Base-by-base conservation (phyloP, 768 basidiomycete species). In the Lactarius vividus region DNA sequence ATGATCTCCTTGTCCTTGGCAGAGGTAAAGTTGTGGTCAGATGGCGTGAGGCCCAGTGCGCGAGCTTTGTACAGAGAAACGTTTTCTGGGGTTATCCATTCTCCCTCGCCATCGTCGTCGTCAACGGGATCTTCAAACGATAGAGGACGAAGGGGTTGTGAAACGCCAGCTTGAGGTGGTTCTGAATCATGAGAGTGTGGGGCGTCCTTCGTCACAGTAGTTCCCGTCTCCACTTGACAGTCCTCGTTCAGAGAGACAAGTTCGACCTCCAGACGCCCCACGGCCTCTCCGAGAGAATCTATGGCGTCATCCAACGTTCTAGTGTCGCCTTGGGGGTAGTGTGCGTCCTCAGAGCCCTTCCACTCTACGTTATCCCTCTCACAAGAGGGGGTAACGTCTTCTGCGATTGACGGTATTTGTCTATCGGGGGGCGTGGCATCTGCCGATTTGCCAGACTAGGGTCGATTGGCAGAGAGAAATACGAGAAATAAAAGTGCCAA, bases 41-140 rank as follows among this genome's bases (percentile, higher is more conserved):
- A 80, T 4, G 94, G 91, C 35, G 96, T 82, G 42, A 97, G 82
- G 28, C 94, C 85, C 44, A 96, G 83, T 33, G 92, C 93, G 16
- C 86, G 85, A 11, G 94, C 94, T 77, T 96, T 95, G 79, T 98
- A 91, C 33, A 89, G 72, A 10, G 80, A 84, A 66, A 94, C 88
- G 73, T 97, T 99, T 59, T 83, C 79, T 0, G 93, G 95, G 16
- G 95, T 99, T 75, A 99, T 97, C 97, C 97, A 99, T 74, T 96
- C 95, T 9, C 94, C 94, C 74, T 90, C 91, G 16, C 88, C 91
- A 68, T 93, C 92, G 66, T 93, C 92, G 23, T 84, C 82, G 66
- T 88, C 87, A 0, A 86, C 88, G 1, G 89, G 89, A 74, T 92
- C 91, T 26, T 91, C 91, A 70, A 85, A 92, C 13, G 91, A 69